Conservation (phyloP, 2,329 filamentous ascomycete genomes). For the Stenocarpella maydis region DNA sequence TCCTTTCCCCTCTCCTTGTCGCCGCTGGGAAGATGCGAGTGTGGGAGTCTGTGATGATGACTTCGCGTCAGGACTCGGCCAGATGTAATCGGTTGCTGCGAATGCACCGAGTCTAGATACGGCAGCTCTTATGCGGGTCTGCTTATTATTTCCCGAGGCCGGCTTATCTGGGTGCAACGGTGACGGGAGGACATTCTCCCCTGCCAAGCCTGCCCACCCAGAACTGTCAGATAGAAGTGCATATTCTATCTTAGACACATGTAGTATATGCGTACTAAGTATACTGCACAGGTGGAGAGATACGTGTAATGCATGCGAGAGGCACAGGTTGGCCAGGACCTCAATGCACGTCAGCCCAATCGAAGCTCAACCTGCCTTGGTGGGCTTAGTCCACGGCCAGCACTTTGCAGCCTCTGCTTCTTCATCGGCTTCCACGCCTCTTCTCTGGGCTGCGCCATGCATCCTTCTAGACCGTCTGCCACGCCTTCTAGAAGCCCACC, state of each 20-base stretch:
- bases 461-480: constrained; percentile 27
- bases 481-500: constrained; percentile 33
- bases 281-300: background rate
- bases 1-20: background rate
- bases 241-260: too few relatives aligned
- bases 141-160: constrained; percentile 30
- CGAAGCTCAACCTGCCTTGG: constrained; percentile 31
- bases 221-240: too few relatives aligned
- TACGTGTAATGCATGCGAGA: background rate
- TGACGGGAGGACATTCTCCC: background rate
- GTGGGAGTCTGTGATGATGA: background rate
- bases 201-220: too few relatives aligned
- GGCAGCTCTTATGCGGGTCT: constrained; percentile 33
- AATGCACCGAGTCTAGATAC: constrained; percentile 14
- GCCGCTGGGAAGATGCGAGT: background rate
- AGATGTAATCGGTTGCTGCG: background rate
- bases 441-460: background rate
- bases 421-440: constrained; percentile 23
- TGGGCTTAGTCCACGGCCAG: constrained; percentile 31
- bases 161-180: constrained; percentile 8
- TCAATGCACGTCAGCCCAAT: constrained; percentile 14
- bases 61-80: background rate
- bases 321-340: background rate
- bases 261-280: too few relatives aligned
- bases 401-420: constrained; percentile 26